Evolutionary conservation across 2,329 filamentous ascomycete genomes (phyloP).

Genomic region (Aureobasidium sp.): DNA sequence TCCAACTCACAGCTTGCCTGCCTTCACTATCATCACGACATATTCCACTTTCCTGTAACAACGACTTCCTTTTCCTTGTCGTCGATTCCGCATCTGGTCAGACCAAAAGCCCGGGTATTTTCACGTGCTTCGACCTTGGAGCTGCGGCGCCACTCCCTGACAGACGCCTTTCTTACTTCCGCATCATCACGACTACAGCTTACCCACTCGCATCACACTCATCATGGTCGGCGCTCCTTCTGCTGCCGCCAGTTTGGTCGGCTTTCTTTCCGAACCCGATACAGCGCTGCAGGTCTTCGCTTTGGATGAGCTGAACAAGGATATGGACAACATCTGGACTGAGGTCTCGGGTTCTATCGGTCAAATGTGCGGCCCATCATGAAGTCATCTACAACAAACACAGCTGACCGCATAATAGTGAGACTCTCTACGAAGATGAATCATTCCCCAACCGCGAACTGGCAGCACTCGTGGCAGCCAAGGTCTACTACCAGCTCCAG

Average conservation of each 20-base stretch:
- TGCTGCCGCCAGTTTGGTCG: slow-evolving; percentile 88
- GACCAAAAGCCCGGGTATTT: not conserved
- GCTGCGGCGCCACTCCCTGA: slow-evolving; percentile 9
- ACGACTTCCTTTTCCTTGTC: not conserved
- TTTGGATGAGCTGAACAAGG: slow-evolving; percentile 86
- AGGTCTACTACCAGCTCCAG: slow-evolving; percentile 98
- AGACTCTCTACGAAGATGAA: slow-evolving; percentile 96
- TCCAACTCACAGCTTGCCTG: not conserved
- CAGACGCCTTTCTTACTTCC: not conserved
- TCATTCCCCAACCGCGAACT: slow-evolving; percentile 88
- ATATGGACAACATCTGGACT: slow-evolving; percentile 96
- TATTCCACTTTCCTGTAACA: not conserved
- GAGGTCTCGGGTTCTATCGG: slow-evolving; percentile 88
- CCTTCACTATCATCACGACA: slow-evolving; percentile 4
- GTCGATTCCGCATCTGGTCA: not conserved
- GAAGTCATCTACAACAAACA: not conserved
- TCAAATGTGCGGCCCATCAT: slow-evolving; percentile 66
- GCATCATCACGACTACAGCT: not conserved
- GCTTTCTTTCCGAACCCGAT: slow-evolving; percentile 92
- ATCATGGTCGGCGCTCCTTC: slow-evolving; percentile 87
- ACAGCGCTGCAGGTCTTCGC: slow-evolving; percentile 91
- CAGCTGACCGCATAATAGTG: slow-evolving; percentile 45
- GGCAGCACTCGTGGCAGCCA: slow-evolving; percentile 87
- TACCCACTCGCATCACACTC: not conserved
- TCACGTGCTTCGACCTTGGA: slow-evolving; percentile 5